Conservation (phyloP, 2,329 filamentous ascomycete genomes). For the Cytospora piceae region DNA sequence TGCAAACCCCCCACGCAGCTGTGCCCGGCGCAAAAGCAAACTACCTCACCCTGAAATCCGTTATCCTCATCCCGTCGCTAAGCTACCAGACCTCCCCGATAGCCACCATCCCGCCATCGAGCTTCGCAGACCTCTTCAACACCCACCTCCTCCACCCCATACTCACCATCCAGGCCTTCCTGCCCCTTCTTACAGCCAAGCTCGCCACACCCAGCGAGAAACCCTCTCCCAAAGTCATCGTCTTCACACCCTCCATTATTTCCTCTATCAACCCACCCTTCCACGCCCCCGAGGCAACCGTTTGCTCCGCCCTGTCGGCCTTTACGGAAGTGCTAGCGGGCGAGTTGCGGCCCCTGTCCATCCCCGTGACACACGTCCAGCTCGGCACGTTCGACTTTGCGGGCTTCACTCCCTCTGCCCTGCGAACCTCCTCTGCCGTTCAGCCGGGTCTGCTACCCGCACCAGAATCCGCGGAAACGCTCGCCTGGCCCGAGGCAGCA, state of each 20-base stretch:
- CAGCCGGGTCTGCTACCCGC: conserved; percentile 45
- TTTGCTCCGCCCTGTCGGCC: conserved; percentile 84
- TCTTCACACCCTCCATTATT: conserved; percentile 80
- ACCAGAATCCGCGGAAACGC: conserved; percentile 56
- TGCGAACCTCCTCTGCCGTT: conserved; percentile 38
- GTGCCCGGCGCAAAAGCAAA: conserved; percentile 77
- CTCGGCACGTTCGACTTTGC: conserved; percentile 89
- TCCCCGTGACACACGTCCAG: conserved; percentile 85
- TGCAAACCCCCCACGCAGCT: conserved; percentile 75
- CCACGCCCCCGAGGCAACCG: conserved; percentile 82
- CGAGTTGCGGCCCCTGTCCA: conserved; percentile 75
- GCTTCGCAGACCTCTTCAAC: conserved; percentile 89
- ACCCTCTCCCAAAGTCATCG: conserved; percentile 68
- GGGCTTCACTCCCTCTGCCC: conserved; percentile 58
- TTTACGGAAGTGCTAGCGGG: conserved; percentile 80
- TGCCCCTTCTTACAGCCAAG: conserved; percentile 73
- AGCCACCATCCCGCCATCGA: conserved; percentile 80
- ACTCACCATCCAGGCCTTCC: conserved; percentile 83
- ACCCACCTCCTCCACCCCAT: conserved; percentile 90
- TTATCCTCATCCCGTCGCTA: conserved; percentile 81
- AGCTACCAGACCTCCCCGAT: conserved; percentile 83
- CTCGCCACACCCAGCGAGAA: conserved; percentile 57
- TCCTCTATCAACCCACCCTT: conserved; percentile 79
- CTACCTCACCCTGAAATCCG: conserved; percentile 73
- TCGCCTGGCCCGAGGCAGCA: conserved; percentile 66